Conservation (phyloP, 2,329 filamentous ascomycete species). For the Tolypocladium inflatum region DNA sequence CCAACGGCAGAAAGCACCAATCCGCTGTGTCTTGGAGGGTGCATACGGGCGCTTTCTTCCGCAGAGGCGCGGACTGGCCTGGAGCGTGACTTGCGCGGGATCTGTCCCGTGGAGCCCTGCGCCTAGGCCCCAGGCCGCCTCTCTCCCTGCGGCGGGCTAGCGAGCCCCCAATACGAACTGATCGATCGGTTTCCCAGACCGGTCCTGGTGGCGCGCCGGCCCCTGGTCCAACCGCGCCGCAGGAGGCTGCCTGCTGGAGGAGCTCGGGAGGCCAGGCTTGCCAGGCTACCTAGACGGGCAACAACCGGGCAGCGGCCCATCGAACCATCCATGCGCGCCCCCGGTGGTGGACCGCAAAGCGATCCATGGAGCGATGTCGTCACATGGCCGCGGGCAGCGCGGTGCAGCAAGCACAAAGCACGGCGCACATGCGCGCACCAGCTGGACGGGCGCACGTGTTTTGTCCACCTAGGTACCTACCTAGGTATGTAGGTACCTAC, state of each 20-base stretch:
- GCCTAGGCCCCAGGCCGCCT: not conserved
- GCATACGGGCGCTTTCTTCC: not conserved
- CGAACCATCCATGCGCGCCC: not conserved
- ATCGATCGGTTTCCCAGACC: not conserved
- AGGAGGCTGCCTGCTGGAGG: not conserved
- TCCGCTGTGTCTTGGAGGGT: not conserved
- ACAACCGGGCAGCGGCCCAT: not conserved
- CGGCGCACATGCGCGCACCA: not conserved
- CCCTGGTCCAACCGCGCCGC: not conserved
- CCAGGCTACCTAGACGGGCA: no score
- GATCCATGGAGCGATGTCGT: not conserved
- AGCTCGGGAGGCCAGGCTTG: not conserved
- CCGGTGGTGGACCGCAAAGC: not conserved
- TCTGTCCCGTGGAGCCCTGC: not conserved
- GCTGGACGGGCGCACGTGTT: not conserved
- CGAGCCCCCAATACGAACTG: not conserved
- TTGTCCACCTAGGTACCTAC: not conserved
- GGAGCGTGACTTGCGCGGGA: not conserved
- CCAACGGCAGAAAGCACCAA: not conserved
- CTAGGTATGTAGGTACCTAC: not conserved
- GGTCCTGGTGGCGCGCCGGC: not conserved
- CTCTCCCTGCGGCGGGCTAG: not conserved
- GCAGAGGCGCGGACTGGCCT: not conserved
- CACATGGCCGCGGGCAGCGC: not conserved
- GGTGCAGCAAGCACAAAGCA: not conserved